A percentile compares a stretch with the other conserved stretches of the same genome.
These are phyloP conservation scores for Metschnikowia anglica DNA, from an alignment of 805 yeast species.

Conservation along the genomic window DNA sequence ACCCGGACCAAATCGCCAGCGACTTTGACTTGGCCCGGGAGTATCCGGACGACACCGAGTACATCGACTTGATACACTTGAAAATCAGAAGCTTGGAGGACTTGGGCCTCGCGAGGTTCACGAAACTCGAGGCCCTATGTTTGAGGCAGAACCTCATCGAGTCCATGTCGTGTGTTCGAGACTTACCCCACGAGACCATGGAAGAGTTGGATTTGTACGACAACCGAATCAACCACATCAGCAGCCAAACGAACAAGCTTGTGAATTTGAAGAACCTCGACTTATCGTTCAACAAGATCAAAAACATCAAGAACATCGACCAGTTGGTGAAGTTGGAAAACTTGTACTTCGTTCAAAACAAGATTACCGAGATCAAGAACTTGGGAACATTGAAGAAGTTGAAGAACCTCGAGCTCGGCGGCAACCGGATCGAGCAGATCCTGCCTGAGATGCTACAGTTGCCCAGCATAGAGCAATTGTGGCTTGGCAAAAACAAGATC, in stretches of 20 bases:
- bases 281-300: conserved; percentile 85
- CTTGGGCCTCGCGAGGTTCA: conserved; percentile 57
- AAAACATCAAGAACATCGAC: conserved; percentile 77
- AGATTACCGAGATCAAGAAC: conserved; percentile 69
- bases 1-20: conserved; percentile 58
- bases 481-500: conserved; percentile 91
- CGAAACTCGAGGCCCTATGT: conserved; percentile 57
- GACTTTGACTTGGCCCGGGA: conserved; percentile 65
- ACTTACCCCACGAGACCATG: conserved; percentile 59
- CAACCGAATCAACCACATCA: conserved; percentile 84
- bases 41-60: conserved; percentile 55
- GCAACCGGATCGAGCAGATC: conserved; percentile 66
- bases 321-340: conserved; percentile 60
- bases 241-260: conserved; percentile 64
- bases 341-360: conserved; percentile 86
- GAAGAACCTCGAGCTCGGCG: conserved; percentile 83
- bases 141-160: conserved; percentile 82
- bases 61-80: conserved; percentile 66
- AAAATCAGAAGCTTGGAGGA: conserved; percentile 65
- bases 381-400: conserved; percentile 56
- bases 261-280: conserved; percentile 62
- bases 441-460: conserved; percentile 56
- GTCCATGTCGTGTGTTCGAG: conserved; percentile 54
- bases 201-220: conserved; percentile 89
- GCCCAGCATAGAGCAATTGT: conserved; percentile 64